Evolutionary conservation across 495 filamentous ascomycete species (phyloP).

Genomic region (Xylaria flabelliformis): DNA sequence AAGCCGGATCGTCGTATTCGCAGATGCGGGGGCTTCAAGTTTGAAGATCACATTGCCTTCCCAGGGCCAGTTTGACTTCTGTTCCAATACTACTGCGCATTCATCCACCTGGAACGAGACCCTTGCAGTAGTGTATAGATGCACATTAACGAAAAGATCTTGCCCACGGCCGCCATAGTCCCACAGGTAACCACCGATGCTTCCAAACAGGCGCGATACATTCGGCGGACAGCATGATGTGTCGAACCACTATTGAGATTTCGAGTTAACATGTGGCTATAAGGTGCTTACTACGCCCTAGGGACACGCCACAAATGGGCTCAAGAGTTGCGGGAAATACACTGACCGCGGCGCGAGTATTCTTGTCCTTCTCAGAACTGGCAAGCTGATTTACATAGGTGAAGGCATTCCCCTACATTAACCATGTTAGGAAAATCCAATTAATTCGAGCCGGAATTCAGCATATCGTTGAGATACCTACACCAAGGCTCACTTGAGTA

Average conservation of each 20-base stretch:
- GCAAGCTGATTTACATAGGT: constrained; percentile 65
- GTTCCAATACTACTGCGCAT: constrained; percentile 48
- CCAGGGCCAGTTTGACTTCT: constrained; percentile 63
- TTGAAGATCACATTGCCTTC: constrained; percentile 57
- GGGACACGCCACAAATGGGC: background rate
- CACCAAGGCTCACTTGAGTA: constrained; percentile 25
- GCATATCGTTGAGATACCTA: constrained; percentile 1
- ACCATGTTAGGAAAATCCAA: background rate
- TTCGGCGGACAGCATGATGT: constrained; percentile 67
- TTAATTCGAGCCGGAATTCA: background rate
- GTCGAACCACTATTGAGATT: constrained; percentile 56
- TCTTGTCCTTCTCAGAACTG: constrained; percentile 54
- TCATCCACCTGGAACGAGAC: constrained; percentile 48
- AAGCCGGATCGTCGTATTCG: constrained; percentile 48
- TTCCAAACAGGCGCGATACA: constrained; percentile 52
- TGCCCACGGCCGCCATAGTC: constrained; percentile 41
- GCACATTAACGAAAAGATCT: constrained; percentile 53
- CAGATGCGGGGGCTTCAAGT: constrained; percentile 39
- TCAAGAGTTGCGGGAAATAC: background rate
- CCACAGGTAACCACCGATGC: constrained; percentile 62
- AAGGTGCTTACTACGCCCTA: background rate
- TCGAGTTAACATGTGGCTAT: background rate
- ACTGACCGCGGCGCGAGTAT: constrained; percentile 41
- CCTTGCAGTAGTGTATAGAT: constrained; percentile 59
- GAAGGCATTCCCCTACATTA: constrained; percentile 52